A percentile compares a stretch with the other conserved stretches of the same genome.
phyloP scores from a whole-genome alignment of 768 basidiomycete species.

The Pilatotrama ljubarskyi region DNA sequence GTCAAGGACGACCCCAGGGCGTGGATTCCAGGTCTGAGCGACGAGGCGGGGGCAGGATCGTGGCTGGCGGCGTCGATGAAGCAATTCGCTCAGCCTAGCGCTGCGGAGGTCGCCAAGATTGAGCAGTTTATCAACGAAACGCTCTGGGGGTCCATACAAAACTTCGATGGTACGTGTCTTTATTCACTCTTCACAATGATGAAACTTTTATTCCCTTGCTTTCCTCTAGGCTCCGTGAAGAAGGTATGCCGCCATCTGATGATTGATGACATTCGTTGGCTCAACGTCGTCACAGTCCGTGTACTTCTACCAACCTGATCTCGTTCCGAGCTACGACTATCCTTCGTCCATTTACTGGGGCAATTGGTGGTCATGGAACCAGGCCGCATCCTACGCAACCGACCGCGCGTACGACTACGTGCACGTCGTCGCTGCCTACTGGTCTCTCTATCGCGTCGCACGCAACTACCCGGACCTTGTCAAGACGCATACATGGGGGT shows the following conservation, averaged over 20 bases:
- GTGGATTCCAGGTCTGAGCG: conserved; percentile 61
- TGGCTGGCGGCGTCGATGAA: conserved; percentile 60
- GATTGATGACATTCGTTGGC: neutral
- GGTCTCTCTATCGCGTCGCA: conserved; percentile 57
- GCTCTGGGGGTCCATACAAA: conserved; percentile 53
- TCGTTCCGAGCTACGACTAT: conserved; percentile 48
- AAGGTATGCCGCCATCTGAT: conserved; percentile 35
- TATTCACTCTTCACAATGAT: too few relatives aligned
- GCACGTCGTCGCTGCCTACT: conserved; percentile 43
- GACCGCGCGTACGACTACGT: conserved; percentile 53
- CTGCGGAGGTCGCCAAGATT: conserved; percentile 52
- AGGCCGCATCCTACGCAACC: conserved; percentile 46
- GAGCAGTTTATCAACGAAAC: conserved; percentile 49
- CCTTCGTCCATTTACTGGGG: conserved; percentile 50
- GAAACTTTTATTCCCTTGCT: too few relatives aligned
- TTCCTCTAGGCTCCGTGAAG: conserved; percentile 53
- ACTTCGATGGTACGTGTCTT: conserved; percentile 41
- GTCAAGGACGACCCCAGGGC: conserved; percentile 54
- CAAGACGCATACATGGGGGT: conserved; percentile 50
- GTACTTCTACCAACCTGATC: conserved; percentile 50
- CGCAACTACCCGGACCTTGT: conserved; percentile 56
- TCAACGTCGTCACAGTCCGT: conserved; percentile 38
- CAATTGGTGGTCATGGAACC: conserved; percentile 61
- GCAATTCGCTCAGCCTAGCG: conserved; percentile 54
- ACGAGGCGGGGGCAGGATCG: conserved; percentile 61